Percentiles rank a stretch among this genome's conserved stretches.
Conservation (phyloP, 2,329 filamentous ascomycete species). For the Lizonia empirigonia region DNA sequence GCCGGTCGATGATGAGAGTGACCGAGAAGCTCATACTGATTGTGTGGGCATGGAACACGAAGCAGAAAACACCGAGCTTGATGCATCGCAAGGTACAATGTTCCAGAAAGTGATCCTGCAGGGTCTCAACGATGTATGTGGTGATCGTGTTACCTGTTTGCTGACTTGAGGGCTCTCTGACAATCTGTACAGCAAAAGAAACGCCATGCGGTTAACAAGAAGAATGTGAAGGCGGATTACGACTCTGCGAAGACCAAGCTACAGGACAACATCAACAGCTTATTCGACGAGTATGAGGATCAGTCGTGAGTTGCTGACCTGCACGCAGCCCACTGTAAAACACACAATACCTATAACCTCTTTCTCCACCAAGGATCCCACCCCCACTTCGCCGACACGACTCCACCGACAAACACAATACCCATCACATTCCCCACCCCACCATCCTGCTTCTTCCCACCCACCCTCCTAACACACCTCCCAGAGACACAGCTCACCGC, state of each 20-base stretch:
- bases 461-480: background rate
- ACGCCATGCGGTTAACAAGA: constrained; percentile 27
- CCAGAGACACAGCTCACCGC: constrained; percentile 28
- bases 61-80: constrained; percentile 5
- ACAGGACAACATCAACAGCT: constrained; percentile 25
- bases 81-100: constrained; percentile 13
- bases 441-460: background rate
- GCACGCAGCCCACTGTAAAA: background rate
- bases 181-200: constrained; percentile 33
- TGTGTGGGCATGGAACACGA: constrained; percentile 8
- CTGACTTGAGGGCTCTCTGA: background rate
- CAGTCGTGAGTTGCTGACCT: constrained; percentile 32
- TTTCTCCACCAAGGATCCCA: background rate
- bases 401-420: background rate
- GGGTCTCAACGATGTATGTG: constrained; percentile 34
- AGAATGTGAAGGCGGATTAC: constrained; percentile 30
- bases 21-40: constrained; percentile 8
- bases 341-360: too few relatives aligned
- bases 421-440: background rate
- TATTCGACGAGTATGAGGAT: constrained; percentile 35
- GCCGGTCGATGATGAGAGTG: constrained; percentile 11
- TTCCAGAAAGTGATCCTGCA: constrained; percentile 27
- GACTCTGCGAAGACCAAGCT: constrained; percentile 7
- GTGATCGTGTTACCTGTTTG: background rate
- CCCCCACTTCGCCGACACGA: background rate